Conservation (phyloP, 768 basidiomycete species). For the Hygrophorus russula region DNA sequence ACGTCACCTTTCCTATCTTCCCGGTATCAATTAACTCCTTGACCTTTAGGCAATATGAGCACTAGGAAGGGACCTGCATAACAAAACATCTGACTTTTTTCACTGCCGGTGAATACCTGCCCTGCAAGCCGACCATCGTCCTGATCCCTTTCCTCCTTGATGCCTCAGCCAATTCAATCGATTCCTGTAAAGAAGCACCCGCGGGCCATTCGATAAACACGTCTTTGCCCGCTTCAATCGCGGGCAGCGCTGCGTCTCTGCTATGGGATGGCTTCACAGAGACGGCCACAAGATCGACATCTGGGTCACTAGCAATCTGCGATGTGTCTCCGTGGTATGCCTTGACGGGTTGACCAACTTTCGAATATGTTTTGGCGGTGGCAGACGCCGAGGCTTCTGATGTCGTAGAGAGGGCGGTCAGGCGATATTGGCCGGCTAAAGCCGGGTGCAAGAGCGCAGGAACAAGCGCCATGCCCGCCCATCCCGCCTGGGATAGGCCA, state of each 20-base stretch:
- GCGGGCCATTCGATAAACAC: slow-evolving; percentile 31
- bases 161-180: slow-evolving; percentile 20
- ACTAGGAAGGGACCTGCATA: not conserved
- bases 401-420: slow-evolving; percentile 25
- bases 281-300: slow-evolving; percentile 27
- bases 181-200: slow-evolving; percentile 20
- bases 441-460: slow-evolving; percentile 15
- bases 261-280: slow-evolving; percentile 22
- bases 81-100: slow-evolving; percentile 16
- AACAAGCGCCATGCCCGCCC: slow-evolving; percentile 17
- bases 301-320: slow-evolving; percentile 19
- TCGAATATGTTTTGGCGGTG: slow-evolving; percentile 19
- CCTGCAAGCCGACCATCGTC: slow-evolving; percentile 25
- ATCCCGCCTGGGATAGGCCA: slow-evolving; percentile 22
- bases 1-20: slow-evolving; percentile 18
- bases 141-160: slow-evolving; percentile 19
- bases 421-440: slow-evolving; percentile 13
- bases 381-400: slow-evolving; percentile 18
- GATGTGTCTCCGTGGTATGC: slow-evolving; percentile 21
- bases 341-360: slow-evolving; percentile 18
- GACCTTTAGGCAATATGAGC: slow-evolving; percentile 10
- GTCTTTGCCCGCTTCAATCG: slow-evolving; percentile 25
- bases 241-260: slow-evolving; percentile 17
- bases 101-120: slow-evolving; percentile 15
- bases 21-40: slow-evolving; percentile 20